Evolutionary conservation across 495 filamentous ascomycete genomes (phyloP), one percentile per base, ranked within the genome.

Genomic region (Filosporella fistucella): DNA sequence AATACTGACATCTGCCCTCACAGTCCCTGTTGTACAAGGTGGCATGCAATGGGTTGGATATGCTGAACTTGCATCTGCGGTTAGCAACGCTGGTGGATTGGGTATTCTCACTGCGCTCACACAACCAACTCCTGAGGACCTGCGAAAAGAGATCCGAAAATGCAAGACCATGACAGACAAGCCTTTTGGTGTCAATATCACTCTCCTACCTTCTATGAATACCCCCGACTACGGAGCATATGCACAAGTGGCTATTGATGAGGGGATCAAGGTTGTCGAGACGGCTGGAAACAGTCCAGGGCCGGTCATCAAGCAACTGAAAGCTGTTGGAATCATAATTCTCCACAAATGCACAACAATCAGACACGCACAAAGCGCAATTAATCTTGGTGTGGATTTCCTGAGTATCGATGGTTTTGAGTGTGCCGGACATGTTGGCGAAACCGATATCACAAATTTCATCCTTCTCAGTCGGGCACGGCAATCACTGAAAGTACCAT

Each of bases 281-380:
- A 98, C 93, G 6, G 93, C 93, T 10, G 93, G 93, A 36, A 96
- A 98, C 72, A 86, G 79, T 62, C 93, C 93, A 0, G 93, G 90
- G 12, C 88, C 89, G 13, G 84, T 98, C 28, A 96, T 98, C 68
- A 67, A 77, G 63, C 78, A 89, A 69, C 75, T 98, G 45, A 98
- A 98, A 72, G 74, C 77, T 40, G 88, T 82, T 22, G 79, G 78
- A 24, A 80, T 71, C 56, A 89, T 77, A 45, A 81, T 98, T 56
- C 75, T 98, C 37, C 93, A 98, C 74, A 98, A 98, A 70, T 98
- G 93, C 72, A 98, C 93, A 17, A 95, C 91, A 1, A 91, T 98
- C 65, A 72, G 91, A 17, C 93, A 98, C 59, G 93, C 93, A 26
- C 83, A 90, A 65, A 86, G 83, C 32, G 93, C 93, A 34, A 78